phyloP scores from a whole-genome alignment of 2,329 filamentous ascomycete species.

The Aspergillus pseudoterreus region DNA sequence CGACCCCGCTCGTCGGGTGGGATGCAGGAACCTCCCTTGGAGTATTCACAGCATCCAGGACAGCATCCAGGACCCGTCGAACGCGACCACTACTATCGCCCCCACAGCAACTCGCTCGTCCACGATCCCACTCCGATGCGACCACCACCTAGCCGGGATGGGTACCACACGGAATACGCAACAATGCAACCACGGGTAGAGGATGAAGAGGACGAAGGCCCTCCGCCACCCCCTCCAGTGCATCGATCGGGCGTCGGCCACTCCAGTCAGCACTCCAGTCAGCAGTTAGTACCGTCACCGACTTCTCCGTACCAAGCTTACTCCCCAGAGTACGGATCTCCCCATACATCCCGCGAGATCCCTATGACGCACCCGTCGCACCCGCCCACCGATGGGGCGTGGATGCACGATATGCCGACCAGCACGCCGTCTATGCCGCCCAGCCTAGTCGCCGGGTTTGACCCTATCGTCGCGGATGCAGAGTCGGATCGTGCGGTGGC shows the following conservation, averaged over 20 bases:
- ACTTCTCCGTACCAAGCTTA: constrained; percentile 25
- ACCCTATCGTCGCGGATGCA: constrained; percentile 27
- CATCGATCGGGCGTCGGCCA: constrained; percentile 32
- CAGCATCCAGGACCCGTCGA: constrained; percentile 10
- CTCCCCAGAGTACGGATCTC: constrained; percentile 23
- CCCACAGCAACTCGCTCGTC: constrained; percentile 26
- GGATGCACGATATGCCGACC: constrained; percentile 23
- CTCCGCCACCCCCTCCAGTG: constrained; percentile 34
- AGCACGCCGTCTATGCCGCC: constrained; percentile 33
- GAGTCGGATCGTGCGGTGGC: constrained; percentile 25
- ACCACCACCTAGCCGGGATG: constrained; percentile 19
- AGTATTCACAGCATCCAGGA: constrained; percentile 13
- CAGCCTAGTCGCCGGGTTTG: constrained; percentile 42
- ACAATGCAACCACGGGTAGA: constrained; percentile 48
- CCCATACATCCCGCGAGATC: constrained; percentile 18
- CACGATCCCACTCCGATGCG: constrained; percentile 20
- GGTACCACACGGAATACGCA: constrained; percentile 36
- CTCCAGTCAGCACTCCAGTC: constrained; percentile 21
- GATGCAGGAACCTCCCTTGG: constrained; percentile 16
- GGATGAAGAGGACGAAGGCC: constrained; percentile 40
- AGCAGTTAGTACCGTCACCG: constrained; percentile 21
- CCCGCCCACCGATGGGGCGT: constrained; percentile 14
- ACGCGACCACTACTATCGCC: constrained; percentile 19
- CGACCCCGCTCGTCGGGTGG: constrained; percentile 14
- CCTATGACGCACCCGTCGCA: constrained; percentile 23